Percentiles rank a stretch among this genome's conserved stretches.
phyloP scores from a whole-genome alignment of 441 rosid genomes.

The Melastoma candidum region DNA sequence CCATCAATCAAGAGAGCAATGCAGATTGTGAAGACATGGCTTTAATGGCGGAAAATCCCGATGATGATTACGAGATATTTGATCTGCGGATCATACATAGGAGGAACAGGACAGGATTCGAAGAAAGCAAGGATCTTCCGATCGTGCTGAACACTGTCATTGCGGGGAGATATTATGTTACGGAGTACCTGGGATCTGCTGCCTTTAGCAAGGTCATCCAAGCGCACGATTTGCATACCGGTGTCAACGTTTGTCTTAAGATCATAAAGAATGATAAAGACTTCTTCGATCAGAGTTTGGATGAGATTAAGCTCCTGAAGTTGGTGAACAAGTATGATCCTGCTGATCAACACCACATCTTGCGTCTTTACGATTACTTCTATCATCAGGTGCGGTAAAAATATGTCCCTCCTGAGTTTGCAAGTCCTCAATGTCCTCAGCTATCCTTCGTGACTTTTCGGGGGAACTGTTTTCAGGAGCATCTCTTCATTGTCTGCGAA shows the following conservation, averaged over 20 bases:
- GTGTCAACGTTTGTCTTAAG: conserved; percentile 75
- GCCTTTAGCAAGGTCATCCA: conserved; percentile 92
- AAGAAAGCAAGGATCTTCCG: conserved; percentile 78
- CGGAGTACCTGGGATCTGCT: conserved; percentile 85
- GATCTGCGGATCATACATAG: conserved; percentile 75
- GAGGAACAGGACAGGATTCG: conserved; percentile 96
- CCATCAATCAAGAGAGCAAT: conserved; percentile 15
- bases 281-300: conserved; percentile 93
- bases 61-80: conserved; percentile 79
- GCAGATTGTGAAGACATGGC: conserved; percentile 35
- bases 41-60: conserved; percentile 28
- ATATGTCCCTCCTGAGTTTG: background rate
- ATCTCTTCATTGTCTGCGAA: conserved; percentile 92
- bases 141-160: conserved; percentile 59
- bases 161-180: conserved; percentile 85
- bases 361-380: conserved; percentile 92
- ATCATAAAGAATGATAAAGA: conserved; percentile 94
- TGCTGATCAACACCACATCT: conserved; percentile 61
- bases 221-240: conserved; percentile 72
- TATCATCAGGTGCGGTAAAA: conserved; percentile 55
- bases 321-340: conserved; percentile 83
- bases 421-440: background rate
- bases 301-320: conserved; percentile 91
- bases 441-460: conserved; percentile 5
- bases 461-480: conserved; percentile 44